A percentile compares a stretch with the other conserved stretches of the same genome.
These are phyloP conservation scores for Rhododendron molle DNA, from an alignment of 148 eudicot genomes.

Conservation along the genomic window DNA sequence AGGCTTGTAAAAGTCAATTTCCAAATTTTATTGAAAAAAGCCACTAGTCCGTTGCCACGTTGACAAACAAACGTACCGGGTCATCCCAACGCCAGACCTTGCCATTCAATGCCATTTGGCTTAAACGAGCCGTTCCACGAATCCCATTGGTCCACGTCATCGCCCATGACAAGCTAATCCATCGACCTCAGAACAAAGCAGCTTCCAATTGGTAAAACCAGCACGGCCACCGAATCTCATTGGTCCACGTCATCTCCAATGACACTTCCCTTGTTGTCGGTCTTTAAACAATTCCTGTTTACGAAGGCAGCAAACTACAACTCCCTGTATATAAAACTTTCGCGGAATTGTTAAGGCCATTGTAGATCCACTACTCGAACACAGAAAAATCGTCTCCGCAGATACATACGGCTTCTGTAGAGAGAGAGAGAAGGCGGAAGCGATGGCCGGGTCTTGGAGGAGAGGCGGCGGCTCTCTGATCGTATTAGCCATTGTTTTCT, in stretches of 20 bases:
- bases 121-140: background rate
- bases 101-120: background rate
- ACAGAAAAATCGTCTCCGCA: background rate
- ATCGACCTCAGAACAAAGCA: background rate
- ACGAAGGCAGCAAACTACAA: background rate
- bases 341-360: background rate
- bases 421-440: background rate
- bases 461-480: slow-evolving; percentile 15
- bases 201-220: background rate
- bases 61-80: background rate
- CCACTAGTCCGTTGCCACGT: background rate
- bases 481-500: slow-evolving; percentile 21
- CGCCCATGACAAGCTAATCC: background rate
- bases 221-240: background rate
- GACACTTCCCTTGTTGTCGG: background rate
- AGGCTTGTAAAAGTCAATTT: no score
- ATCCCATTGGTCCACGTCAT: background rate
- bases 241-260: background rate
- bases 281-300: background rate
- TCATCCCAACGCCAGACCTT: background rate
- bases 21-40: no score
- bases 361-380: background rate
- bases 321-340: background rate
- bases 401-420: background rate
- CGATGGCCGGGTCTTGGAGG: slow-evolving; percentile 25